A percentile compares a stretch with the other conserved stretches of the same genome.
Conservation (phyloP, 306 rosid genomes). For the Pueraria montana region DNA sequence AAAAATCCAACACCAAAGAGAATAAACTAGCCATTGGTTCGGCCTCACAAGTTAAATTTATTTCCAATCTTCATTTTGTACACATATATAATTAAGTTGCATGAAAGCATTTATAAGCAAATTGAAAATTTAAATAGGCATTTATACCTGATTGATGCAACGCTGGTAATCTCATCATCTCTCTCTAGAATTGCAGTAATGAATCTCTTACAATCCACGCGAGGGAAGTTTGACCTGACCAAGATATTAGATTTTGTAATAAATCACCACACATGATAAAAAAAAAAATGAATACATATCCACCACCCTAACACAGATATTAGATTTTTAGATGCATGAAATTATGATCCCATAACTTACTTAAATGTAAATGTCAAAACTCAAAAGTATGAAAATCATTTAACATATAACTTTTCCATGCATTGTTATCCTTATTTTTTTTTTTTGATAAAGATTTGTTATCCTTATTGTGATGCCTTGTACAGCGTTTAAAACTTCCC, state of each 20-base stretch:
- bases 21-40: neutral
- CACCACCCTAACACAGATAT: neutral
- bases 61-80: neutral
- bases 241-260: constrained; percentile 4
- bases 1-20: neutral
- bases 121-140: constrained; percentile 14
- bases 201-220: constrained; percentile 70
- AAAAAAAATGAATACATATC: neutral
- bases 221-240: constrained; percentile 76
- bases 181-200: constrained; percentile 76
- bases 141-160: constrained; percentile 74
- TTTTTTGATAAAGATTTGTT: too few relatives aligned
- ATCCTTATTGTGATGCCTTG: neutral
- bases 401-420: neutral
- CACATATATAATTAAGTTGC: neutral
- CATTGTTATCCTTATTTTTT: too few relatives aligned
- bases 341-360: neutral
- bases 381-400: neutral
- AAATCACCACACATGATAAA: neutral
- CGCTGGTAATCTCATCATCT: constrained; percentile 70
- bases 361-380: neutral
- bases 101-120: neutral
- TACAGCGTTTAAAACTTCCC: neutral
- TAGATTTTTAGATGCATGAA: neutral
- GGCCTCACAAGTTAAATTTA: neutral